Conservation (phyloP, 208 protist species). For the Acanthamoeba rhysodes region DNA sequence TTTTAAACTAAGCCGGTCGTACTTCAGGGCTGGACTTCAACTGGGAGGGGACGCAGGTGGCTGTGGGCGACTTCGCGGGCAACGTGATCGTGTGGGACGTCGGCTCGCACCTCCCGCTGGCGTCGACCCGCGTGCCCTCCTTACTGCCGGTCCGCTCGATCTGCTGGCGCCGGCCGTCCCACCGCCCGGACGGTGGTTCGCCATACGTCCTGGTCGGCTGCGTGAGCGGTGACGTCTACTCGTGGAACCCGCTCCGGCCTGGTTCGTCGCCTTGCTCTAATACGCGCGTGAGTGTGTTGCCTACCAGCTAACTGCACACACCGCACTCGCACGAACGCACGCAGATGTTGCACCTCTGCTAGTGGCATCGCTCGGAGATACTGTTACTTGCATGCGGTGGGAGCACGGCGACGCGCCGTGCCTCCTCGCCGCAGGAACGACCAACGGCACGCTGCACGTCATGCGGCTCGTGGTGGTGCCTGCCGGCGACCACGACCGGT, state of each 20-base stretch:
- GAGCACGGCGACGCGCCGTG: not conserved
- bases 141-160: not conserved
- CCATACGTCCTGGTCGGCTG: slow-evolving; percentile 13
- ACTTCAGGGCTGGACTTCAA: slow-evolving; percentile 5
- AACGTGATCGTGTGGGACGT: slow-evolving; percentile 66
- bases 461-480: not conserved
- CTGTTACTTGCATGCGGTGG: slow-evolving; percentile 23
- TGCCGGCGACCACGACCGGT: not conserved
- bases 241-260: slow-evolving; percentile 5
- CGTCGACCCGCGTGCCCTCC: not conserved
- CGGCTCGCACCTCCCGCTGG: slow-evolving; percentile 9
- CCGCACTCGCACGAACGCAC: not conserved
- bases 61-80: slow-evolving; percentile 54
- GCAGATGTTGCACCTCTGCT: not conserved
- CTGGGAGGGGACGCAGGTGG: slow-evolving; percentile 39
- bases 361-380: slow-evolving; percentile 4
- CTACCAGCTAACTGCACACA: not conserved
- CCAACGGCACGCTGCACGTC: slow-evolving; percentile 22
- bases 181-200: not conserved
- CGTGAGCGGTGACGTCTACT: not conserved
- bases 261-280: not conserved
- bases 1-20: not conserved
- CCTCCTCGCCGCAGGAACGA: not conserved
- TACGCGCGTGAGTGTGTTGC: not conserved
- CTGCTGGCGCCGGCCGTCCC: not conserved